A percentile compares a stretch with the other conserved stretches of the same genome.
Evolutionary conservation across 2,329 filamentous ascomycete species (phyloP).

Genomic region (Fusarium paranaense): DNA sequence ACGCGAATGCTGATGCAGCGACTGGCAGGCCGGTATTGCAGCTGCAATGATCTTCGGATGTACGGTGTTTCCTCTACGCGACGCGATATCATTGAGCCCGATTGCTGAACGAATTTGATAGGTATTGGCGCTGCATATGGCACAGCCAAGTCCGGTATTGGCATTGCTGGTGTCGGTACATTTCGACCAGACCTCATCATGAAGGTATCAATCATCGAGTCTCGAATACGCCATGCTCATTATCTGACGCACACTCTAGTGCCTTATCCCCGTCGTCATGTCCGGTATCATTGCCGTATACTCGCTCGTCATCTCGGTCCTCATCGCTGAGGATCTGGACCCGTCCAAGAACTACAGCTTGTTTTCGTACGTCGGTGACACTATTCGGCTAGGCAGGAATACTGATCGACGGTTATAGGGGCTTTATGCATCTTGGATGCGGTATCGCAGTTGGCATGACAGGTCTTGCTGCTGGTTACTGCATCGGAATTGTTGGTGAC

Average conservation of each 20-base stretch:
- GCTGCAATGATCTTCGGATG: constrained; percentile 88
- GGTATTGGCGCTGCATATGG: constrained; percentile 83
- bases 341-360: constrained; percentile 82
- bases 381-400: not conserved
- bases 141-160: constrained; percentile 89
- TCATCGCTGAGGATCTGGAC: constrained; percentile 90
- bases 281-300: constrained; percentile 99
- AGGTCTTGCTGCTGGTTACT: constrained; percentile 93
- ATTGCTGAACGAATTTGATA: constrained; percentile 49
- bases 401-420: constrained; percentile 60
- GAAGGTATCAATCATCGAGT: constrained; percentile 70
- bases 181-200: constrained; percentile 90
- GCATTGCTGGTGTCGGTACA: constrained; percentile 86
- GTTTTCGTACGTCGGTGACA: constrained; percentile 73
- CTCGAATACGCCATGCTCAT: not conserved
- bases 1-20: constrained; percentile 42
- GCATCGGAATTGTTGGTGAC: constrained; percentile 96
- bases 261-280: constrained; percentile 92
- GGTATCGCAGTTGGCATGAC: constrained; percentile 93
- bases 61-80: constrained; percentile 57
- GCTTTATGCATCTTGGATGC: constrained; percentile 93
- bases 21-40: constrained; percentile 76
- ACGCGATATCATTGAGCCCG: constrained; percentile 22
- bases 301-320: constrained; percentile 93
- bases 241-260: constrained; percentile 61